These are phyloP conservation scores for Knoxia roxburghii DNA, from an alignment of 257 asterid genomes.

Conservation along the genomic window DNA sequence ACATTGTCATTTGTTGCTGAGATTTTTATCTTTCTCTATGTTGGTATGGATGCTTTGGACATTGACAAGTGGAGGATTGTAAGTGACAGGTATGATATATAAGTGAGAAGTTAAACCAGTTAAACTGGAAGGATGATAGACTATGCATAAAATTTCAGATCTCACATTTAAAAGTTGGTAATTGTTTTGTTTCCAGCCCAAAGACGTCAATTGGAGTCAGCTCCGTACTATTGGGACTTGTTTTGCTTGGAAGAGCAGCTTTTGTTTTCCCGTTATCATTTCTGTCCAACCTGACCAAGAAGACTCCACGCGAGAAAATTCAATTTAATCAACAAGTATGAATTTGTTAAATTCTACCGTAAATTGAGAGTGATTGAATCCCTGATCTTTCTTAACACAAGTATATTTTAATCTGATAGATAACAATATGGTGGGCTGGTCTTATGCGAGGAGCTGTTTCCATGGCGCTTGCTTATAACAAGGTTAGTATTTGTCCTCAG, in stretches of 20 bases:
- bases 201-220: slow-evolving; percentile 61
- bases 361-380: slow-evolving; percentile 12
- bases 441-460: slow-evolving; percentile 99
- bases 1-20: slow-evolving; percentile 89
- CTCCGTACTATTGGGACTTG: slow-evolving; percentile 77
- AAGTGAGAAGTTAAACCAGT: slow-evolving; percentile 6
- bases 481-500: slow-evolving; percentile 41
- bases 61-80: slow-evolving; percentile 90
- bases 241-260: slow-evolving; percentile 89
- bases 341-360: slow-evolving; percentile 10
- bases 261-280: slow-evolving; percentile 91
- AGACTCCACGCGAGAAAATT: slow-evolving; percentile 51
- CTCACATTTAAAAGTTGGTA: not conserved
- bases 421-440: slow-evolving; percentile 98
- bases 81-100: slow-evolving; percentile 55
- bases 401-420: slow-evolving; percentile 34
- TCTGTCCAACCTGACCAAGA: slow-evolving; percentile 83
- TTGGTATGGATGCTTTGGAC: slow-evolving; percentile 98
- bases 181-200: slow-evolving; percentile 43
- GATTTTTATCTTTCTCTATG: slow-evolving; percentile 87
- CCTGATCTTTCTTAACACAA: not conserved
- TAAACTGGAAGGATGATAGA: not conserved
- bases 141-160: slow-evolving; percentile 4
- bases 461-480: slow-evolving; percentile 98
- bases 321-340: slow-evolving; percentile 73